Percentiles rank a stretch among this genome's conserved stretches.
These are phyloP conservation scores for Sphenostylis stenocarpa DNA, from an alignment of 306 rosid genomes.

Conservation along the genomic window DNA sequence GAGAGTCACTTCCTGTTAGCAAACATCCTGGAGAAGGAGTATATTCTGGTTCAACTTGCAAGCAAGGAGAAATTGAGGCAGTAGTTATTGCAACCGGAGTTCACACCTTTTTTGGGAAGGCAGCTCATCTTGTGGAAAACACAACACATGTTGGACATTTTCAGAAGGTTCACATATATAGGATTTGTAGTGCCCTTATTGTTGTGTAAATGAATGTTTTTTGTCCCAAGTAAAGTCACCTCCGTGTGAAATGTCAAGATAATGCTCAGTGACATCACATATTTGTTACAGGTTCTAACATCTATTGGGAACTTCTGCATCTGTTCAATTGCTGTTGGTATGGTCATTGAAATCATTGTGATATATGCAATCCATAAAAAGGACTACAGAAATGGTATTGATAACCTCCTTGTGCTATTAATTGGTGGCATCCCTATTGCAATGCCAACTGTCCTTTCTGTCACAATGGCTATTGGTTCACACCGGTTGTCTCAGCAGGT, in stretches of 20 bases:
- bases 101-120: slow-evolving; percentile 81
- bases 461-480: slow-evolving; percentile 82
- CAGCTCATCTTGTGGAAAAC: slow-evolving; percentile 83
- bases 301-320: slow-evolving; percentile 76
- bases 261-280: neutral
- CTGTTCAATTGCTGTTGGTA: slow-evolving; percentile 74
- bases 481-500: slow-evolving; percentile 67
- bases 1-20: slow-evolving; percentile 56
- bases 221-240: neutral
- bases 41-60: slow-evolving; percentile 84
- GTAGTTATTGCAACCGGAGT: slow-evolving; percentile 82
- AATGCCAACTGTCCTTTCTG: slow-evolving; percentile 89
- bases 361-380: slow-evolving; percentile 41
- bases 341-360: slow-evolving; percentile 61
- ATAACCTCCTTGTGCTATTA: slow-evolving; percentile 73
- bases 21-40: slow-evolving; percentile 68
- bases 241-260: neutral
- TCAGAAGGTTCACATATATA: slow-evolving; percentile 52
- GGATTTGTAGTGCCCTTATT: neutral
- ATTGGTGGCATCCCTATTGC: slow-evolving; percentile 88
- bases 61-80: slow-evolving; percentile 83
- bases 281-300: slow-evolving; percentile 59
- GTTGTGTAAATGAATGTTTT: slow-evolving; percentile 13
- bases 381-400: slow-evolving; percentile 50
- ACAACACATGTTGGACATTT: slow-evolving; percentile 80